Evolutionary conservation across 2,329 filamentous ascomycete genomes (phyloP), one percentile per base, ranked within the genome.

Genomic region (Cyphellophora attinorum): DNA sequence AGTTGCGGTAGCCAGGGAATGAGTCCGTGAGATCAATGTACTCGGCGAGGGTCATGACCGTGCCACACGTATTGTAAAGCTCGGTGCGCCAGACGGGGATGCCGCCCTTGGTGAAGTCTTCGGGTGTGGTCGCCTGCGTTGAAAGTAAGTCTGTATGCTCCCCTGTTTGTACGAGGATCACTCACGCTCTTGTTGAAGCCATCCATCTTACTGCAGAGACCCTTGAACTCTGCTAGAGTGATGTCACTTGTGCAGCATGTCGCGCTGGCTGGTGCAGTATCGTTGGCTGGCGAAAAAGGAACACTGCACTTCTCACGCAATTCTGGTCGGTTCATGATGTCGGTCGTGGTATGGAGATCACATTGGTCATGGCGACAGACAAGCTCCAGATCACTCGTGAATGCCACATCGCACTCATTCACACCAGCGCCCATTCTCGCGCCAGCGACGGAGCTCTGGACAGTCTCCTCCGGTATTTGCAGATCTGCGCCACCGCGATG

Each of bases 241-340:
- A 84, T 72, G 51, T 84, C 80, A 47, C 69, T 76, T 3, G 79
- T 82, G 64, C 79, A 84, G 65, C 79, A 84, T 45, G 72, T 72
- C 10, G 77, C 79, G 11, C 60, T 65, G 2, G 79, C 79, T 1
- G 62, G 50, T 4, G 56, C 57, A 34, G 67, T 71, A 41, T 64
- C 58, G 11, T 55, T 54, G 4, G 73, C 68, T 0, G 77, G 72
- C n/a, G 54, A 56, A 56, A 82, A 82, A 1, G 74, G 76, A 34
- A 57, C 53, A 3, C 68, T 72, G 59, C 77, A 81, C 58, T 81
- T 81, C 35, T 67, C 67, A 40, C 72, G 74, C 32, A 81, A 70
- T 44, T 72, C 68, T 8, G 77, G 73, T 32, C 69, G 64, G 31
- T 64, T 54, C 43, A 81, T 65, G 51, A 82, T 79, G 59, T 82